These are phyloP conservation scores for Quercus gilva DNA, from an alignment of 306 rosid species.

Conservation along the genomic window DNA sequence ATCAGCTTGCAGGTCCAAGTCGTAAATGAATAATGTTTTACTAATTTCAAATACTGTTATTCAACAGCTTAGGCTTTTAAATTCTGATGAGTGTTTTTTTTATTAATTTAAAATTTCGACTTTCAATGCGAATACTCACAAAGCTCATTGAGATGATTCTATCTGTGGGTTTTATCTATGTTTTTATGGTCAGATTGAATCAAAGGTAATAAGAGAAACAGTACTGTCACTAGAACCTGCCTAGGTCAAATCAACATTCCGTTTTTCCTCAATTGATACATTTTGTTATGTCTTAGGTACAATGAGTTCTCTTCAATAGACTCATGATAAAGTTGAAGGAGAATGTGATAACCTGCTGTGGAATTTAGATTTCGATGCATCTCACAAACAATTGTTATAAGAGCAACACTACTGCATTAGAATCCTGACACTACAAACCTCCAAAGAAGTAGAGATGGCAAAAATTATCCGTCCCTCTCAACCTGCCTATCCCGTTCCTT, in stretches of 20 bases:
- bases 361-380: not conserved
- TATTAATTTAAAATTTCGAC: accelerated
- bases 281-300: not conserved
- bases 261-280: not conserved
- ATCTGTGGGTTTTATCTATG: not conserved
- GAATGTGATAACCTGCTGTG: not conserved
- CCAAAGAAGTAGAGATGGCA: no score
- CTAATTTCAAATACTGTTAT: no score
- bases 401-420: not conserved
- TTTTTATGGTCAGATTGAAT: not conserved
- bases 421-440: not conserved
- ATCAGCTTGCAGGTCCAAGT: not conserved
- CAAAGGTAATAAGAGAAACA: not conserved
- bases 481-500: no score
- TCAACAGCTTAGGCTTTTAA: no score
- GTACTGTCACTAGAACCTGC: no score
- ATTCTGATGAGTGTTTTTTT: no score
- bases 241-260: not conserved
- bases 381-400: not conserved
- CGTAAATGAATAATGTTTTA: not conserved
- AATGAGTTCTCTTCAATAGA: not conserved
- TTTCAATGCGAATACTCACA: not conserved
- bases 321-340: not conserved
- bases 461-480: no score
- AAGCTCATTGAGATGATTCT: not conserved